Conservation (phyloP, 2,329 filamentous ascomycete species). For the Hypoxylon sp. region DNA sequence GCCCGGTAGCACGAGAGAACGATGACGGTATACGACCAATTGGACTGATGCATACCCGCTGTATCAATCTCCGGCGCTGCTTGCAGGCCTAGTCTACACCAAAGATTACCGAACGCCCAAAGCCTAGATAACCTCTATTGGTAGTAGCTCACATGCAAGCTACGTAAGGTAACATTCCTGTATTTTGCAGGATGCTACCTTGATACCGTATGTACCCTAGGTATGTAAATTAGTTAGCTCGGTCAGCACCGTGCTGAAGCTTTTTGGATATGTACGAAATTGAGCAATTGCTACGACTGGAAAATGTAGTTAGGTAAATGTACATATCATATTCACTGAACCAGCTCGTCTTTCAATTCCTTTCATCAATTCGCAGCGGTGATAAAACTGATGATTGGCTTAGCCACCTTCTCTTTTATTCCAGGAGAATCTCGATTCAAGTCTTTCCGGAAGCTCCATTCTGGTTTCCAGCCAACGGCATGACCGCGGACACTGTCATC, state of each 20-base stretch:
- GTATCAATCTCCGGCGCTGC: constrained; percentile 39
- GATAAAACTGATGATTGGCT: constrained; percentile 33
- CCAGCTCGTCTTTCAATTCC: constrained; percentile 11
- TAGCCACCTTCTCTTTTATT: constrained; percentile 26
- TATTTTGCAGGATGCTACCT: constrained; percentile 13
- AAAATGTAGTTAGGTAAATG: neutral
- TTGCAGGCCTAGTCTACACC: constrained; percentile 31
- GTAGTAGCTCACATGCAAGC: constrained; percentile 35
- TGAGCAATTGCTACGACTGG: neutral
- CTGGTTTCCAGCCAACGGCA: constrained; percentile 34
- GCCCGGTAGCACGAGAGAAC: constrained; percentile 21
- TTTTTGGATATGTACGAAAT: constrained; percentile 11
- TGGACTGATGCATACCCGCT: constrained; percentile 36
- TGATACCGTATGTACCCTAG: constrained; percentile 7
- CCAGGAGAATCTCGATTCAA: constrained; percentile 38
- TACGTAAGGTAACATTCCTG: constrained; percentile 9
- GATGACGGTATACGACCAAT: constrained; percentile 27
- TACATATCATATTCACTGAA: constrained; percentile 3
- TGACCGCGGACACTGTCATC: constrained; percentile 32
- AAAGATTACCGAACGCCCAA: constrained; percentile 34
- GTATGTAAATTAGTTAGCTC: constrained; percentile 1
- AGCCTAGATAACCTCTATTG: constrained; percentile 17
- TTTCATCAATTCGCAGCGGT: constrained; percentile 3
- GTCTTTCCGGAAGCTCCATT: constrained; percentile 34
- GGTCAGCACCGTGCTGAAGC: constrained; percentile 6